Base-by-base conservation (phyloP, 208 protist species). In the Willaertia magna region DNA sequence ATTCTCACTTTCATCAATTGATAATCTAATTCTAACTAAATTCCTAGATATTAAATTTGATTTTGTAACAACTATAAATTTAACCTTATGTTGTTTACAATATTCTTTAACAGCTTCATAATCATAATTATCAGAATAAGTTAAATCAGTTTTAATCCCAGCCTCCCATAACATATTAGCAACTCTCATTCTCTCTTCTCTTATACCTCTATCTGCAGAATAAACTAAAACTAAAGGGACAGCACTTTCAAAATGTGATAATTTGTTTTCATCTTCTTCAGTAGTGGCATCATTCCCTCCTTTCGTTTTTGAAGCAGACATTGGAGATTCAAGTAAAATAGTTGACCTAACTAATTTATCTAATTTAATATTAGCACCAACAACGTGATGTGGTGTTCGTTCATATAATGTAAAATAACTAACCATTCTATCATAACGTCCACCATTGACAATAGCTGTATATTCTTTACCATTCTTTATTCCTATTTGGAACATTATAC, bases 161-260 rank as follows among this genome's bases (percentile, higher is more conserved):
- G 26, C n/a, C 44, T 52, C 39, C 79, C 79, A 84, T n/a, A 84
- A 84, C 11, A 43, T 30, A 18, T 84, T n/a, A n/a, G 79, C 47
- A 61, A 84, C 40, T 40, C 26, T 84, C 79, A 84, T 84, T 44
- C 79, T 6, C 20, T 84, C 79, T 40, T 84, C 47, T 42, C n/a
- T 30, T 7, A 84, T 84, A 7, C 42, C 40, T 26, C 20, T 46
- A 42, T 51, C 39, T 12, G 11, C 30, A 3, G 43, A 51, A 6
- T 20, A 46, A n/a, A 81, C 76, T 11, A 81, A 34, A n/a, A 81
- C 76, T 22, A 51, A 9, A 18, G 76, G 76, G 4, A 81, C 43
- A 42, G 43, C 76, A 78, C 42, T 78, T 6, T 46, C 30, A 46
- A 47, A 46, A 46, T 16, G 40, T 44, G 40, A n/a, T 39, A 40